Evolutionary conservation across 108 stramenopile species (phyloP).

Genomic region (Conticribra weissflogii): DNA sequence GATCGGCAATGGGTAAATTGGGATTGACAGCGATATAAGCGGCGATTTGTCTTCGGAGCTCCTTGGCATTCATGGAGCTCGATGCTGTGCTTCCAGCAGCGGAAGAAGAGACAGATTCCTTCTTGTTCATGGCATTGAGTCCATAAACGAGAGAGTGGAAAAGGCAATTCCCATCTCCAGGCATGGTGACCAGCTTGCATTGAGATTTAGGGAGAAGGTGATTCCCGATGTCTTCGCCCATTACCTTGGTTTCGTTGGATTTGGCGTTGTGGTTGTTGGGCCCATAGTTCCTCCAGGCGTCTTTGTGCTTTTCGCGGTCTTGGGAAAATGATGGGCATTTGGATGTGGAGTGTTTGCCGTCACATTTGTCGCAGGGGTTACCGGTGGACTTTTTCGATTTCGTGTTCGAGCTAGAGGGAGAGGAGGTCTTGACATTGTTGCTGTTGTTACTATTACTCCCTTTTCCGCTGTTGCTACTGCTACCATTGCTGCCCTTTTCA

Average conservation of each 20-base stretch:
- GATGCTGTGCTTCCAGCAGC: not conserved
- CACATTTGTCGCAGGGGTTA: constrained; percentile 12
- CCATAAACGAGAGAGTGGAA: constrained; percentile 23
- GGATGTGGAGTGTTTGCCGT: not conserved
- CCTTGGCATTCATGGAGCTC: constrained; percentile 3
- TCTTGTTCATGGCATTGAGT: constrained; percentile 11
- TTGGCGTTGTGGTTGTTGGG: not conserved
- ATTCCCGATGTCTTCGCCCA: constrained; percentile 16
- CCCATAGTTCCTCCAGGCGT: constrained; percentile 7
- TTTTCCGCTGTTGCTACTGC: too few relatives aligned
- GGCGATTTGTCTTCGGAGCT: constrained; percentile 10
- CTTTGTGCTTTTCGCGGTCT: constrained; percentile 14
- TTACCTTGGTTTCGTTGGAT: constrained; percentile 3
- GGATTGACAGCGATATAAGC: constrained; percentile 2
- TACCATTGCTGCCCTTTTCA: too few relatives aligned
- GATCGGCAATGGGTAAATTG: constrained; percentile 12
- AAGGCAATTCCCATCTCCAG: constrained; percentile 12
- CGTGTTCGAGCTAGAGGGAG: too few relatives aligned
- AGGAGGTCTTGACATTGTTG: too few relatives aligned
- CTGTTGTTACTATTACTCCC: too few relatives aligned
- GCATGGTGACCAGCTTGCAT: constrained; percentile 4
- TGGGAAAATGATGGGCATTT: constrained; percentile 5
- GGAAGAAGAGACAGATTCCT: constrained; percentile 3
- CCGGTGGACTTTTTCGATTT: not conserved
- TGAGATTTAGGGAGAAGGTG: not conserved